Percentiles rank a stretch among this genome's conserved stretches.
Conservation (phyloP, 78 protist species). For the Dictyostelium citrinum region DNA sequence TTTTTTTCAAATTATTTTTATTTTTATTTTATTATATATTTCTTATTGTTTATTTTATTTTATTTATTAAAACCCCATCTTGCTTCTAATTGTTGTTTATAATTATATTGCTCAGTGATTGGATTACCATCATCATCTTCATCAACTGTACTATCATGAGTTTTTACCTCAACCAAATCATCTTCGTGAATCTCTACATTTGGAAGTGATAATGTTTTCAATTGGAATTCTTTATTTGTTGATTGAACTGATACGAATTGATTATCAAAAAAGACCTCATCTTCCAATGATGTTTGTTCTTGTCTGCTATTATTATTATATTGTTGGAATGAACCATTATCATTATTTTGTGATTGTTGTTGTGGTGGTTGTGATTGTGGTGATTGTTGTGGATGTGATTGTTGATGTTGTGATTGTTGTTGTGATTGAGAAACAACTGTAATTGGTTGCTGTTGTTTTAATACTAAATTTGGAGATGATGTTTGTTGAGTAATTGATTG, state of each 20-base stretch:
- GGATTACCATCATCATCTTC: constrained; percentile 2
- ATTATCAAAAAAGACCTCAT: background rate
- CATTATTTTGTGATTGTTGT: background rate
- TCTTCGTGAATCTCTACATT: constrained; percentile 4
- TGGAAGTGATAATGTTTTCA: constrained; percentile 19
- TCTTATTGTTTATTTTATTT: background rate
- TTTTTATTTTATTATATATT: background rate
- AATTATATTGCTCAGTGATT: constrained; percentile 2
- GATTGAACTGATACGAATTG: constrained; percentile 6
- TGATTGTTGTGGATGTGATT: background rate
- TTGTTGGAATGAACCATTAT: background rate
- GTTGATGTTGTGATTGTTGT: background rate
- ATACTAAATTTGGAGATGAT: background rate
- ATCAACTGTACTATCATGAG: background rate
- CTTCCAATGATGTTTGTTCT: background rate
- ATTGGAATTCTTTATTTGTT: background rate
- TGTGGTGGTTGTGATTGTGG: background rate
- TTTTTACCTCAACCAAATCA: constrained; percentile 37
- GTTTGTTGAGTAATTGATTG: background rate
- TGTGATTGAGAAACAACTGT: background rate
- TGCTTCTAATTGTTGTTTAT: background rate
- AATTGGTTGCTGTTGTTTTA: background rate
- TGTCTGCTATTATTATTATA: background rate
- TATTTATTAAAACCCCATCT: constrained; percentile 23
- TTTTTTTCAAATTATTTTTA: background rate